phyloP scores from a whole-genome alignment of 1,139 yeast species.

The Zygotorulaspora mrakii region DNA sequence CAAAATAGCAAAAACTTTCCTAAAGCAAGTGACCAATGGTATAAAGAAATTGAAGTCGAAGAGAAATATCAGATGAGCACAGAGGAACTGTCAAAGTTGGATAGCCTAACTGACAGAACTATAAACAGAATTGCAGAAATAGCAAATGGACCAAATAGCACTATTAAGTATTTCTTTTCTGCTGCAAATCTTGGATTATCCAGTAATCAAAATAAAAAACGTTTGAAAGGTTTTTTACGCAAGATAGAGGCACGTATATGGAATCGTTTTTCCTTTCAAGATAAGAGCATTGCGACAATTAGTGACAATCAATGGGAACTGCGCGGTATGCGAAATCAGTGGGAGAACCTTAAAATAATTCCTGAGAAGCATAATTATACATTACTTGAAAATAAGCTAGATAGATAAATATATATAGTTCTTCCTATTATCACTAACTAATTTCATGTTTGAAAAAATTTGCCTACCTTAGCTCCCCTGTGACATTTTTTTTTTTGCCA shows the following conservation, averaged over 20 bases:
- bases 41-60: constrained; percentile 22
- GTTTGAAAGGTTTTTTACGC: constrained; percentile 4
- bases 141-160: constrained; percentile 1
- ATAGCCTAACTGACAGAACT: constrained; percentile 5
- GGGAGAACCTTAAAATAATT: constrained; percentile 14
- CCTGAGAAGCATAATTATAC: constrained; percentile 8
- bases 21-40: constrained; percentile 19
- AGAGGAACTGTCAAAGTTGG: constrained; percentile 9
- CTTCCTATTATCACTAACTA: neutral
- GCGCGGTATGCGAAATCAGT: constrained; percentile 8
- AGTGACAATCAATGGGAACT: constrained; percentile 4
- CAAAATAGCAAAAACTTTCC: constrained; percentile 4
- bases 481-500: too few species aligned
- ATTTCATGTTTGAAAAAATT: neutral
- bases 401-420: neutral
- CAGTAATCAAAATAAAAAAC: neutral
- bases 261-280: constrained; percentile 9
- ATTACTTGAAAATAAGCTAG: neutral
- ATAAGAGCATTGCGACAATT: constrained; percentile 10
- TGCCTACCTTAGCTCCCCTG: too few species aligned
- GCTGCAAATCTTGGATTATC: constrained; percentile 1
- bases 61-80: constrained; percentile 18
- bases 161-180: constrained; percentile 5
- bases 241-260: constrained; percentile 10
- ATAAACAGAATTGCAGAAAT: constrained; percentile 3